Evolutionary conservation across 768 basidiomycete species (phyloP), one percentile per base, ranked within the genome.

Genomic region (Collybia sordida): DNA sequence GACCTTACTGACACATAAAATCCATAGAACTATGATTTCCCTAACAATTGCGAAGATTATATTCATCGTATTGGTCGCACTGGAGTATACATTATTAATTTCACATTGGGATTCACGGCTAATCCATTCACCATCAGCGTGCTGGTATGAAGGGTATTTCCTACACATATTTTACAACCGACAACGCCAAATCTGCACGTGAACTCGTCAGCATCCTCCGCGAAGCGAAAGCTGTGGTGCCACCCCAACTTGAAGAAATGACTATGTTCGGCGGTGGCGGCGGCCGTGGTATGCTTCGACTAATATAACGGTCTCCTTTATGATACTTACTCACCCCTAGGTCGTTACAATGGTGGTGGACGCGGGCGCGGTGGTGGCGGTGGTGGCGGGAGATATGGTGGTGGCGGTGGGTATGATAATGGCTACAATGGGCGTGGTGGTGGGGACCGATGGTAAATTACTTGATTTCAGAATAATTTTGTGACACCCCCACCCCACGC

Each of bases 11-110:
- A 49, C 45, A 59, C 45, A 58, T 50, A 43, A 28, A 47, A 28
- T n/a, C 38, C 45, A 2, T 57, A 95, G 93, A 94, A 94, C 72
- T 95, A 91, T 67, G 95, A 98, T 67, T 97, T 98, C 77, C 94
- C 95, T 1, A 97, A 97, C 72, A 95, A 96, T 65, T 92, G 90
- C 63, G 94, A 96, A 75, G 95, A 97, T 70, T 98, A 98, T 71
- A 93, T 98, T 53, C 96, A 99, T 72, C 93, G 96, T 59, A 99
- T 99, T 63, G 97, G 96, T 56, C 93, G 96, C 67, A 97, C 96
- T 56, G 95, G 95, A 49, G 91, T 92, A 69, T 40, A 80, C 66
- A 0, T 47, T 38, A 12, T 25, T n/a, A n/a, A 42, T 34, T 19
- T 18, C 50, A 34, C 12, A 17, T 1, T 49, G 21, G 7, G 3